These are phyloP conservation scores for Aspergillus felis DNA, from an alignment of 2,329 filamentous ascomycete genomes.

Conservation along the genomic window DNA sequence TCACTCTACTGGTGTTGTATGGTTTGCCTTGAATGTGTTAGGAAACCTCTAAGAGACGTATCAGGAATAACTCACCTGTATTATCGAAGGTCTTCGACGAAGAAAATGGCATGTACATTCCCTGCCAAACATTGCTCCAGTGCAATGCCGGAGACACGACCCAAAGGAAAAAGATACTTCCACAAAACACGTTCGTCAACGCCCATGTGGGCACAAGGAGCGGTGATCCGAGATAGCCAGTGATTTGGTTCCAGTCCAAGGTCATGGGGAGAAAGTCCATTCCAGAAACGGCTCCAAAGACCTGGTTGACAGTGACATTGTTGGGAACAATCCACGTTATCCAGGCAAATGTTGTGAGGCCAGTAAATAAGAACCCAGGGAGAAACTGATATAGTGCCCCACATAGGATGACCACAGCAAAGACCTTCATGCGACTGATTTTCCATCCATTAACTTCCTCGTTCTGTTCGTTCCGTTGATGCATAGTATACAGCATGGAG, in stretches of 20 bases:
- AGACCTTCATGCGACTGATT: constrained; percentile 32
- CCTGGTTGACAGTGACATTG: constrained; percentile 23
- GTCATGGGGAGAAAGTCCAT: constrained; percentile 33
- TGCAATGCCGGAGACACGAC: constrained; percentile 56
- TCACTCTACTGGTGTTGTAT: constrained; percentile 25
- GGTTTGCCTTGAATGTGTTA: constrained; percentile 1
- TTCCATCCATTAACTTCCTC: constrained; percentile 36
- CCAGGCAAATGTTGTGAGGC: constrained; percentile 27
- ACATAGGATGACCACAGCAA: constrained; percentile 16
- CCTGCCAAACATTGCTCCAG: constrained; percentile 62
- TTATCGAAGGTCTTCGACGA: constrained; percentile 14
- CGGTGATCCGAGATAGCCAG: constrained; percentile 57
- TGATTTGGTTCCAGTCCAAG: constrained; percentile 39
- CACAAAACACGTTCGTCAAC: constrained; percentile 64
- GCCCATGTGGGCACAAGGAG: constrained; percentile 66
- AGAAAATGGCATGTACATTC: constrained; percentile 57
- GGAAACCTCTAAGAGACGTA: background rate
- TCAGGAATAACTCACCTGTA: constrained; percentile 2
- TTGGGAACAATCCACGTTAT: constrained; percentile 28
- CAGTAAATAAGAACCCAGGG: constrained; percentile 28
- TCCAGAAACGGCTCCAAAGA: constrained; percentile 26
- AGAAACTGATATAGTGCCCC: constrained; percentile 31
- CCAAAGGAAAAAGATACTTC: constrained; percentile 61
- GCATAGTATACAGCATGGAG: constrained; percentile 22
- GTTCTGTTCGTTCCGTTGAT: constrained; percentile 38